These are phyloP conservation scores for Lanzia echinophila DNA, from an alignment of 2,329 filamentous ascomycete genomes.

Conservation along the genomic window DNA sequence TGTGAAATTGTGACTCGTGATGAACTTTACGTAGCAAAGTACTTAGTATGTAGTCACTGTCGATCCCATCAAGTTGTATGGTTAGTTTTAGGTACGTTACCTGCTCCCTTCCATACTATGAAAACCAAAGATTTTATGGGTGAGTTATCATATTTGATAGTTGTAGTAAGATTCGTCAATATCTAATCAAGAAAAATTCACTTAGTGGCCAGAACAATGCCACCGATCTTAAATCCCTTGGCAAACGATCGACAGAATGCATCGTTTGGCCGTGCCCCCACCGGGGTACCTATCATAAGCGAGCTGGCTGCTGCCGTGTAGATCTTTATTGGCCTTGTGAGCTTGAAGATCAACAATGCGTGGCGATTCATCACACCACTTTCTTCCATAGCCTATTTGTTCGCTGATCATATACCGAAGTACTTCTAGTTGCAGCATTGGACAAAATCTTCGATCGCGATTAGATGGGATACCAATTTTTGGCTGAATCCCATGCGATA, in stretches of 20 bases:
- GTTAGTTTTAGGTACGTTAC: too few relatives aligned
- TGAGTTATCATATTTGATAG: too few relatives aligned
- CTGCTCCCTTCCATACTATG: too few relatives aligned
- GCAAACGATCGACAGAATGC: background rate
- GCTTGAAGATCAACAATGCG: constrained; percentile 1
- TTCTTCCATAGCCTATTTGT: background rate
- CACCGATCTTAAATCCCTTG: too few relatives aligned
- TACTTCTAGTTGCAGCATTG: background rate
- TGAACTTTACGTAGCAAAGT: too few relatives aligned
- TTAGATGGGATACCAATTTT: constrained; percentile 7
- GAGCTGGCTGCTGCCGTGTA: background rate
- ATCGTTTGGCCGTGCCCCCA: background rate
- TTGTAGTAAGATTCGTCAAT: too few relatives aligned
- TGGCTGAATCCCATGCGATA: background rate
- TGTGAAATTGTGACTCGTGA: too few relatives aligned
- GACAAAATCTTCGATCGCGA: constrained; percentile 1
- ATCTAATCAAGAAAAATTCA: too few relatives aligned
- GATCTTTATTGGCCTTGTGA: constrained; percentile 3
- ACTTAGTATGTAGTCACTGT: too few relatives aligned
- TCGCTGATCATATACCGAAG: constrained; percentile 1
- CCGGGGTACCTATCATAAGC: background rate
- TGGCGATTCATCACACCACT: constrained; percentile 6
- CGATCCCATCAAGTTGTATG: too few relatives aligned
- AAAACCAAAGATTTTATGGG: too few relatives aligned
- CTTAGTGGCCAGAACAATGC: too few relatives aligned